Conservation (phyloP, 225 moss, liverwort and hornwort genomes). For the Rhytidiadelphus loreus region DNA sequence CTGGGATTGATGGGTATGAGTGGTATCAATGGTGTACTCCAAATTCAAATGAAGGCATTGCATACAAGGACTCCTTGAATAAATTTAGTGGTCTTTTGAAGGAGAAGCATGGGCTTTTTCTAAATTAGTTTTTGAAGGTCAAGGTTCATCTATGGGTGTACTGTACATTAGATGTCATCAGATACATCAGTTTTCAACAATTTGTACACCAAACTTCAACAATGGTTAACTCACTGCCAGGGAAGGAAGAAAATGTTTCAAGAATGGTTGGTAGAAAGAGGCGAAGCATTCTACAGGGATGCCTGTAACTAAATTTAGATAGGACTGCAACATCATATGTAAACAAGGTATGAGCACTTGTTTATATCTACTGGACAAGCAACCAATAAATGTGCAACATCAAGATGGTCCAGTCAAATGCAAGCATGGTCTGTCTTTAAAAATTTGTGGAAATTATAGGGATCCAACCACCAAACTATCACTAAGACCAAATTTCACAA, state of each 20-base stretch:
- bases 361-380: not conserved
- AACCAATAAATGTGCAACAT: not conserved
- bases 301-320: not conserved
- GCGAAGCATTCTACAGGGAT: not conserved
- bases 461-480: not conserved
- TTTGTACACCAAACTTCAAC: not conserved
- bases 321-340: not conserved
- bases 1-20: not conserved
- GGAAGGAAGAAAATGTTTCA: not conserved
- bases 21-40: not conserved
- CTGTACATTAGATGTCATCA: not conserved
- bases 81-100: not conserved
- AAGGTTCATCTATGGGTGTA: not conserved
- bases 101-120: not conserved
- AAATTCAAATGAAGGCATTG: not conserved
- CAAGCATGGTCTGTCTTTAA: not conserved
- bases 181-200: not conserved
- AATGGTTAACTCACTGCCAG: not conserved
- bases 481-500: not conserved
- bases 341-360: not conserved
- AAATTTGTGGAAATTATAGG: not conserved
- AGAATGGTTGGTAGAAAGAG: not conserved
- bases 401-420: not conserved
- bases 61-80: not conserved
- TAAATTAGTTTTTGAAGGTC: not conserved